These are phyloP conservation scores for Vanderwaltozyma verrucispora DNA, from an alignment of 805 yeast species.

Conservation along the genomic window DNA sequence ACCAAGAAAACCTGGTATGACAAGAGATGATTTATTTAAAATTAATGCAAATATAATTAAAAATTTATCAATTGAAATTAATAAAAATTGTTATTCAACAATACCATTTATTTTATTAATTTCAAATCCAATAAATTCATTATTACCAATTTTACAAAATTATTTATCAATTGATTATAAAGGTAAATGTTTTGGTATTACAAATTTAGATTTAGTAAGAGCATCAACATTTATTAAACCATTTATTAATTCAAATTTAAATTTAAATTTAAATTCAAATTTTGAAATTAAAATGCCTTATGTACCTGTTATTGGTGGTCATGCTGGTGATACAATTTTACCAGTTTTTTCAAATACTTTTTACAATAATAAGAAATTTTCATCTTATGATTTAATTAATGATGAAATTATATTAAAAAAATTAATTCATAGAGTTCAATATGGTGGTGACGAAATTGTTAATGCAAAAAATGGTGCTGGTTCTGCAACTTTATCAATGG, in stretches of 20 bases:
- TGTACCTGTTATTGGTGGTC: conserved; percentile 77
- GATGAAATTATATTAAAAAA: conserved; percentile 38
- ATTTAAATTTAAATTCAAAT: too few relatives aligned
- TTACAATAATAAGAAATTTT: not conserved
- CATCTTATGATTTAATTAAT: conserved; percentile 32
- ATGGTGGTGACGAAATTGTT: conserved; percentile 84
- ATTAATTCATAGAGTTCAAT: conserved; percentile 68
- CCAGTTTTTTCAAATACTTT: conserved; percentile 39
- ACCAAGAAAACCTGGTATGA: conserved; percentile 86
- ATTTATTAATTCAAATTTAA: too few relatives aligned
- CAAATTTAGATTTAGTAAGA: conserved; percentile 70
- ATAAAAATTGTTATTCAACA: not conserved
- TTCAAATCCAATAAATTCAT: conserved; percentile 55
- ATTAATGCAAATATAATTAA: conserved; percentile 75
- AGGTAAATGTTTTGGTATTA: conserved; percentile 42
- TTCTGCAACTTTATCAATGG: conserved; percentile 80
- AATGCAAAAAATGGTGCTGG: conserved; percentile 80
- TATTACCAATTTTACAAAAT: conserved; percentile 3
- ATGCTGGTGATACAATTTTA: conserved; percentile 75
- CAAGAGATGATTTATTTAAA: conserved; percentile 77
- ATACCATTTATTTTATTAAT: conserved; percentile 38
- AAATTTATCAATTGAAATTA: conserved; percentile 47
- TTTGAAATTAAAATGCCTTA: conserved; percentile 11
- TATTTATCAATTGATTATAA: not conserved
- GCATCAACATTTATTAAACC: conserved; percentile 55